Conservation (phyloP, 345 rosid species). For the Syzygium grande region DNA sequence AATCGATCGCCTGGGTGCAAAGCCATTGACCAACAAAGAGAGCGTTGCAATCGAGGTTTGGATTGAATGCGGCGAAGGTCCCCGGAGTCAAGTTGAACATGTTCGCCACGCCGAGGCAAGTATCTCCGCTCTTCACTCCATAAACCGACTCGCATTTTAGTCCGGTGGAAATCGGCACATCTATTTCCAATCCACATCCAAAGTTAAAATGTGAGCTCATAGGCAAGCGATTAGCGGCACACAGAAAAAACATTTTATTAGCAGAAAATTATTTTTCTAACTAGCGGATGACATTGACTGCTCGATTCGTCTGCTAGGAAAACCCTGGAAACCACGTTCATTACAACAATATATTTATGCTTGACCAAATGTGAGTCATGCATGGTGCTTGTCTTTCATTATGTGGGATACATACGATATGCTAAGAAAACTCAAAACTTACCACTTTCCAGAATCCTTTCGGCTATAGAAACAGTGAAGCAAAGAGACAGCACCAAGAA, state of each 20-base stretch:
- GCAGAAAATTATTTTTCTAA: no score
- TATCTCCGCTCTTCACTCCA: background rate
- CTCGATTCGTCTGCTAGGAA: background rate
- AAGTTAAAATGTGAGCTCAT: background rate
- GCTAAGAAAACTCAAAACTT: background rate
- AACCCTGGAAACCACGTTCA: background rate
- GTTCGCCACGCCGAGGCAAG: background rate
- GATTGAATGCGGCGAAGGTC: background rate
- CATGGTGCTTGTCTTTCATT: background rate
- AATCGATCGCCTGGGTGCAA: background rate
- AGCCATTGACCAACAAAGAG: background rate
- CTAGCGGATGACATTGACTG: background rate
- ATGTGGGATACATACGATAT: background rate
- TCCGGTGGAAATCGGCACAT: no score
- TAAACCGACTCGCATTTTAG: background rate
- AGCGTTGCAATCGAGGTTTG: slow-evolving; percentile 1
- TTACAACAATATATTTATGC: background rate
- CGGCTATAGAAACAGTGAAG: background rate
- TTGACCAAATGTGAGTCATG: background rate
- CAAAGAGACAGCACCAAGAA: background rate
- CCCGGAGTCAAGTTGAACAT: background rate
- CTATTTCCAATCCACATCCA: background rate
- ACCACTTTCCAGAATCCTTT: background rate
- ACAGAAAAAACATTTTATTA: no score
- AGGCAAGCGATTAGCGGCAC: no score